Evolutionary conservation across 23 red algal genomes (phyloP).

Genomic region (Chondrus crispus): DNA sequence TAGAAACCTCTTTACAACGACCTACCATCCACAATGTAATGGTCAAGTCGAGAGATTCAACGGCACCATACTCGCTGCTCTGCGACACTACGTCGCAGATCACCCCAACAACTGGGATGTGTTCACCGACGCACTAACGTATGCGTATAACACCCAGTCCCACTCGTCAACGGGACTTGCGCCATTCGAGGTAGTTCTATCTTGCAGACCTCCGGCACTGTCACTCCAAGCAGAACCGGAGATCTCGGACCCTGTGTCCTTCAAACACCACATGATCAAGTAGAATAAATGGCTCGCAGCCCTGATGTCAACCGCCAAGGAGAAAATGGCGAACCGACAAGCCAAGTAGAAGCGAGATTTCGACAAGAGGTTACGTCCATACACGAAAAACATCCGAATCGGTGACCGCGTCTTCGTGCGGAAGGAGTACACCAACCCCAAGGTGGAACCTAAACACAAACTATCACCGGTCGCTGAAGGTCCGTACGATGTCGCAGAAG

Average conservation of each 20-base stretch:
- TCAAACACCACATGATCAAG: background rate
- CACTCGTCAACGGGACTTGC: background rate
- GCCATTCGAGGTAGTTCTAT: constrained; percentile 15
- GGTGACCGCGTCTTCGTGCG: background rate
- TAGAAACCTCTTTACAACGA: constrained; percentile 12
- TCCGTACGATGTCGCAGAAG: background rate
- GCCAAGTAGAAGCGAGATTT: background rate
- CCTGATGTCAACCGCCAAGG: background rate
- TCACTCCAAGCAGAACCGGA: background rate
- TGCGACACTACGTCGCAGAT: background rate
- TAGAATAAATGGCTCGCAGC: background rate
- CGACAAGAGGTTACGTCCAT: background rate
- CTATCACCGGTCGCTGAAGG: background rate
- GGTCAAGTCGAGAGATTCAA: background rate
- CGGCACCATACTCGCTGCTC: background rate
- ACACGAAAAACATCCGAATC: background rate
- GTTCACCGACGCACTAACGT: background rate
- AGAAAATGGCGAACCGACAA: background rate
- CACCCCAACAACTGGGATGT: background rate
- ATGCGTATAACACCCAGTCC: constrained; percentile 12
- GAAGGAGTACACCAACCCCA: background rate
- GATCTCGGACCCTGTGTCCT: no score
- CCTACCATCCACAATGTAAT: constrained; percentile 16
- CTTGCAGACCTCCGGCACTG: background rate
- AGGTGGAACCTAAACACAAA: background rate